Evolutionary conservation across 345 rosid species (phyloP), one percentile per base, ranked within the genome.

Genomic region (Camelina neglecta): DNA sequence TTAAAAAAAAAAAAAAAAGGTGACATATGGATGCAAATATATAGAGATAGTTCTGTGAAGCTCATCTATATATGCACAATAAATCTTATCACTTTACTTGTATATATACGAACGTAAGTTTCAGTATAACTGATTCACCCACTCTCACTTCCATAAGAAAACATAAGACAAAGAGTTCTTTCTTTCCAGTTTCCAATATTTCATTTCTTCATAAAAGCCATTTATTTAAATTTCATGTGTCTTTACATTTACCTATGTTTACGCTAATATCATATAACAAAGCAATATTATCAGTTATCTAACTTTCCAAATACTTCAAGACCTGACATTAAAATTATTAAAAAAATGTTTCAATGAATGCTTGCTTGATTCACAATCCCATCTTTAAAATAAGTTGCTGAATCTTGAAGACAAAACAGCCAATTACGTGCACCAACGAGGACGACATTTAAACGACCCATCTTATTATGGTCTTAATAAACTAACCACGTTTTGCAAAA

Each of bases 381-480:
- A 58, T 20, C 51, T 42, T 18, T 8, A 50, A 31, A 49, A 7
- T 2, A 23, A 31, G 21, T 74, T 74, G 78, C 65, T 23, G 66
- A 57, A 41, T 74, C 78, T 65, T 74, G 66, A 74, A 74, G 78
- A 74, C 59, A 74, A 35, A 38, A 48, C 53, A 48, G 20, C 24
- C 11, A 11, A 58, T 33, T 41, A 35, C 20, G 8, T 15, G 5
- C 38, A 47, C 36, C 72, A 72, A 20, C 78, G 57, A 45, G 50
- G 35, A 16, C 41, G 78, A 74, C 65, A 74, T 57, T 5, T 21
- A 47, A 74, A 45, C 77, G 65, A 74, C 29, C 71, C 38, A 35
- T 6, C 38, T 6, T 35, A 55, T 31, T 33, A 53, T 53, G 45
- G 45, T 39, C 21, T 39, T 38, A n/a, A 72, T 23, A 51, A 60